A percentile compares a stretch with the other conserved stretches of the same genome.
phyloP scores from a whole-genome alignment of 805 yeast genomes.

The Candida awuae region DNA sequence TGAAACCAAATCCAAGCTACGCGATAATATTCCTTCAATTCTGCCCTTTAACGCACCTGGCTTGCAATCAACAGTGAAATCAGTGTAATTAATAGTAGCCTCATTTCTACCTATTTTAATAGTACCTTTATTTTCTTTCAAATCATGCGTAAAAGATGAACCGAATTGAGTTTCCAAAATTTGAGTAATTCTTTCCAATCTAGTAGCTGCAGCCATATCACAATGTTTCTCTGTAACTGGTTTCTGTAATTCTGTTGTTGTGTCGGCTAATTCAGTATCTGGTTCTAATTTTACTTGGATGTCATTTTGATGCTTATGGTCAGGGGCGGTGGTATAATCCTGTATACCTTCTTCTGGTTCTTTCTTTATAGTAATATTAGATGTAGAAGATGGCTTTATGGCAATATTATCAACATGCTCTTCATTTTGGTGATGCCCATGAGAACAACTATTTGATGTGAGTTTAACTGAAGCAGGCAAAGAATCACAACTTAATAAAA shows the following conservation, averaged over 20 bases:
- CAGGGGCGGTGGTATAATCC: neutral
- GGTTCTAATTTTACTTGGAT: neutral
- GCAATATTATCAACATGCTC: neutral
- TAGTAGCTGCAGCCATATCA: constrained; percentile 18
- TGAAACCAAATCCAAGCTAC: constrained; percentile 76
- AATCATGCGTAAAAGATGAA: constrained; percentile 45
- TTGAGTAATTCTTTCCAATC: constrained; percentile 48
- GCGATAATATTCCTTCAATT: constrained; percentile 67
- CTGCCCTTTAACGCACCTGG: constrained; percentile 75
- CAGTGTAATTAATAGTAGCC: constrained; percentile 60
- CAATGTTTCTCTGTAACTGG: constrained; percentile 8
- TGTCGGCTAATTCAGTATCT: neutral
- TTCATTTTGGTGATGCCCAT: constrained; percentile 26
- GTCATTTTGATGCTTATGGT: neutral
- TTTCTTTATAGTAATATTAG: constrained; percentile 8
- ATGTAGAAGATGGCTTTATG: neutral
- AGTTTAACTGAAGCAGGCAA: constrained; percentile 92
- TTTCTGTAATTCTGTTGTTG: neutral
- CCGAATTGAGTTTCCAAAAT: constrained; percentile 85
- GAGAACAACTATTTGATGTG: constrained; percentile 53
- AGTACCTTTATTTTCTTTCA: constrained; percentile 40
- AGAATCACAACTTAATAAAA: constrained; percentile 83
- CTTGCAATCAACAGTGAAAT: constrained; percentile 59
- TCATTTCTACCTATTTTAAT: constrained; percentile 67
- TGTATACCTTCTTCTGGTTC: constrained; percentile 6